Base-by-base conservation (phyloP, 2,329 filamentous ascomycete genomes). In the Colletotrichum siamense region DNA sequence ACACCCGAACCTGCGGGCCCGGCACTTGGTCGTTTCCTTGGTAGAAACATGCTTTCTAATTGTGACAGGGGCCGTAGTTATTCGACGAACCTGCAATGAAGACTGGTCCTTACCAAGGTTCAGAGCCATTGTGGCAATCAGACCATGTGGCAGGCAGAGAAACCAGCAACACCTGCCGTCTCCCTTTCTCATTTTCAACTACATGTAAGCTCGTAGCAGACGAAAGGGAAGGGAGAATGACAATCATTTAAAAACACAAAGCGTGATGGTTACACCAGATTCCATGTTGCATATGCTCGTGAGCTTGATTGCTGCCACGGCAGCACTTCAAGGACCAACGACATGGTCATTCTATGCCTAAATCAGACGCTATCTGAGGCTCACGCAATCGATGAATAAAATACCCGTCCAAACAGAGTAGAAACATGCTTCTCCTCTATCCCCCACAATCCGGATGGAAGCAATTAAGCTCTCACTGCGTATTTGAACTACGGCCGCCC, bases 141-240 rank as follows among this genome's bases (percentile, higher is more conserved):
- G n/a, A n/a, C n/a, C n/a, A n/a, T 22, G 44, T n/a, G 18, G 10
- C 44, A 49, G 44, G 10, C n/a, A 49, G 44, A 12, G 18, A 0
- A 16, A 6, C 8, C 34, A 16, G 34, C 15, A 16, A 36, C 7
- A 49, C 10, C n/a, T 7, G 44, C 4, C n/a, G 3, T 22, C 3
- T 22, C 1, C 6, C 7, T 49, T 13, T 22, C 18, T 7, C n/a
- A 13, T 7, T 8, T 7, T 4, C 1, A n/a, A n/a, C n/a, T n/a
- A n/a, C n/a, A n/a, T n/a, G n/a, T n/a, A n/a, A n/a, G n/a, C n/a
- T n/a, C n/a, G n/a, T n/a, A n/a, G n/a, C n/a, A n/a, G n/a, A n/a
- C n/a, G n/a, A n/a, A n/a, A n/a, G n/a, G n/a, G n/a, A n/a, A n/a
- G n/a, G n/a, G n/a, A n/a, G n/a, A n/a, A n/a, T n/a, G n/a, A n/a